These are phyloP conservation scores for Ashbya aceris DNA, from an alignment of 1,139 yeast species.

Conservation along the genomic window DNA sequence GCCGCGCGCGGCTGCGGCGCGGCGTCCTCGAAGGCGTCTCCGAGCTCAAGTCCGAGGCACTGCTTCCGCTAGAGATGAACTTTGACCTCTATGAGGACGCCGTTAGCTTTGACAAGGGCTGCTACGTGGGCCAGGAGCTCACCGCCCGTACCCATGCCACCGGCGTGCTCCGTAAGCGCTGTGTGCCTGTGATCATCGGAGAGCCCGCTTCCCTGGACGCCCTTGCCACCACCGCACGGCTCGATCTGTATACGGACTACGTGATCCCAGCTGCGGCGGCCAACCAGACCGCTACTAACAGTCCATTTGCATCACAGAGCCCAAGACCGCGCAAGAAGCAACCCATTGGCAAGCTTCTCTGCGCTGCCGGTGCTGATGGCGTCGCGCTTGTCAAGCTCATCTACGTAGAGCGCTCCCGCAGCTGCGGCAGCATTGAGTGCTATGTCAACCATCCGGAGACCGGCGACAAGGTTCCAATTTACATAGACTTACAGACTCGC, in stretches of 20 bases:
- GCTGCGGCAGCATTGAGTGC: constrained; percentile 1
- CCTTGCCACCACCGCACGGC: not conserved
- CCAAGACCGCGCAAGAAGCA: constrained; percentile 26
- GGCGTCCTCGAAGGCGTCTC: constrained; percentile 58
- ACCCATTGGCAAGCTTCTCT: constrained; percentile 51
- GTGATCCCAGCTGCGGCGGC: constrained; percentile 7
- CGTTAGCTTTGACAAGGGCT: constrained; percentile 78
- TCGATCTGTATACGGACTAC: constrained; percentile 6
- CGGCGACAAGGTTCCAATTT: no score
- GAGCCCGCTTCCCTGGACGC: constrained; percentile 15
- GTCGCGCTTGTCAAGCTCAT: constrained; percentile 44
- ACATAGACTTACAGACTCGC: no score
- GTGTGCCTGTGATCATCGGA: constrained; percentile 58
- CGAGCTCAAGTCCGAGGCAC: constrained; percentile 38
- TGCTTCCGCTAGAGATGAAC: constrained; percentile 78
- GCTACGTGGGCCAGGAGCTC: constrained; percentile 92
- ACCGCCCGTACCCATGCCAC: constrained; percentile 82
- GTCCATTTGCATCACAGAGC: constrained; percentile 32
- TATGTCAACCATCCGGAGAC: not conserved
- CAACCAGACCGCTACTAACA: constrained; percentile 21
- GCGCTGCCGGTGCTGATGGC: constrained; percentile 53
- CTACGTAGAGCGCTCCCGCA: constrained; percentile 28
- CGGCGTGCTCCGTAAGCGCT: constrained; percentile 73
- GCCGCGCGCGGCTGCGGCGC: constrained; percentile 42
- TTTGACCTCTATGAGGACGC: constrained; percentile 71